Percentiles rank a stretch among this genome's conserved stretches.
phyloP scores from a whole-genome alignment of 1,284 basidiomycete genomes.

The Ceratobasidium sp. region DNA sequence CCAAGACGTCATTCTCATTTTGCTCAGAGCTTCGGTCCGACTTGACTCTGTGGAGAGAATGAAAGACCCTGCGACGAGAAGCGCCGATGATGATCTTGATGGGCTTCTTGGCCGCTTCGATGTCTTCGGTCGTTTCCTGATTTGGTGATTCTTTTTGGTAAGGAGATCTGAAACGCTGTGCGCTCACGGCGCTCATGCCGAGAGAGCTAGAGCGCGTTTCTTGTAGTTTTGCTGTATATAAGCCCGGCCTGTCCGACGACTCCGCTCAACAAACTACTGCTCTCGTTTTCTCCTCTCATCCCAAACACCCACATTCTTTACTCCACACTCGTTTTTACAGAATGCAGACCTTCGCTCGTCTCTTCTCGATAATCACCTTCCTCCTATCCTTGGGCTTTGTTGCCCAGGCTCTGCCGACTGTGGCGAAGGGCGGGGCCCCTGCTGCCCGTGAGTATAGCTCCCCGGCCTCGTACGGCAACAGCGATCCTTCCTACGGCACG shows the following conservation, averaged over 20 bases:
- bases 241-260: neutral
- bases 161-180: neutral
- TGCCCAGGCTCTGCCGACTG: constrained; percentile 20
- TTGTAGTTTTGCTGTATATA: constrained; percentile 15
- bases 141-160: neutral
- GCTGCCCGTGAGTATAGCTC: constrained; percentile 23
- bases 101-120: neutral
- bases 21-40: neutral
- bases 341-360: constrained; percentile 31
- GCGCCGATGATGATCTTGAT: constrained; percentile 6
- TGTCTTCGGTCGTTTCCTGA: neutral
- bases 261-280: neutral
- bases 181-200: neutral
- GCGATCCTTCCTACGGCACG: constrained; percentile 8
- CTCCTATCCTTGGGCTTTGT: constrained; percentile 17
- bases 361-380: constrained; percentile 28
- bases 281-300: neutral
- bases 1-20: neutral
- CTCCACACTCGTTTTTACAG: constrained; percentile 3
- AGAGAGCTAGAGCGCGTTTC: too few species aligned
- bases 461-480: neutral
- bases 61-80: constrained; percentile 25
- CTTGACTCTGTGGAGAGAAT: constrained; percentile 1
- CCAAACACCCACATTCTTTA: constrained; percentile 3
- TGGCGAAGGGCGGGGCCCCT: neutral